phyloP scores from a whole-genome alignment of 441 rosid genomes.

The Bruguiera hainesii region DNA sequence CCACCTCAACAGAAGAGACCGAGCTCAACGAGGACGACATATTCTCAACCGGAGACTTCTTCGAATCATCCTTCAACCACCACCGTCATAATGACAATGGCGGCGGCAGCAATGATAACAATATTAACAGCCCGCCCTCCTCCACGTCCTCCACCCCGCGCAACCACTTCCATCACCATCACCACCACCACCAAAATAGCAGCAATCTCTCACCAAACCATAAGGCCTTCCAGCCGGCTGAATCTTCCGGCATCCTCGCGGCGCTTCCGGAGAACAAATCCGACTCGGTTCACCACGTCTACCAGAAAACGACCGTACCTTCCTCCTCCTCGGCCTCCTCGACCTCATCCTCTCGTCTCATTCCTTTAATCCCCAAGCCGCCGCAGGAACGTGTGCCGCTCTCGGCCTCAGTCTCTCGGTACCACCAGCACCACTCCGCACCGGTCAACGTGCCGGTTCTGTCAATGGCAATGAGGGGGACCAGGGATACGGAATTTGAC shows the following conservation, averaged over 20 bases:
- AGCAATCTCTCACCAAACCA: conserved; percentile 14
- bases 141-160: conserved; percentile 16
- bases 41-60: conserved; percentile 41
- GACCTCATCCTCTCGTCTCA: conserved; percentile 42
- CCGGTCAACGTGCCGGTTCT: conserved; percentile 72
- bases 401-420: conserved; percentile 23
- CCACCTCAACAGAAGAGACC: conserved; percentile 18
- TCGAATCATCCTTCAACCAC: conserved; percentile 18
- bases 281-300: conserved; percentile 40
- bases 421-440: conserved; percentile 55
- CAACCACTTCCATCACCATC: conserved; percentile 14
- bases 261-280: conserved; percentile 52
- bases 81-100: neutral
- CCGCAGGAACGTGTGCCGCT: conserved; percentile 47
- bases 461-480: conserved; percentile 37
- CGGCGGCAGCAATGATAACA: neutral
- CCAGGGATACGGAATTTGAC: conserved; percentile 33
- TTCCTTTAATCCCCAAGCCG: conserved; percentile 58
- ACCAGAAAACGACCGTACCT: conserved; percentile 49
- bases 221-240: conserved; percentile 34
- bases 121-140: conserved; percentile 18
- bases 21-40: conserved; percentile 58
- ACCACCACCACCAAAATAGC: conserved; percentile 14
- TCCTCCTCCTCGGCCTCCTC: conserved; percentile 39
- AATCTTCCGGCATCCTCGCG: conserved; percentile 62